Percentiles rank a stretch among this genome's conserved stretches.
phyloP scores from a whole-genome alignment of 768 basidiomycete species.

The Ramaria rubella region DNA sequence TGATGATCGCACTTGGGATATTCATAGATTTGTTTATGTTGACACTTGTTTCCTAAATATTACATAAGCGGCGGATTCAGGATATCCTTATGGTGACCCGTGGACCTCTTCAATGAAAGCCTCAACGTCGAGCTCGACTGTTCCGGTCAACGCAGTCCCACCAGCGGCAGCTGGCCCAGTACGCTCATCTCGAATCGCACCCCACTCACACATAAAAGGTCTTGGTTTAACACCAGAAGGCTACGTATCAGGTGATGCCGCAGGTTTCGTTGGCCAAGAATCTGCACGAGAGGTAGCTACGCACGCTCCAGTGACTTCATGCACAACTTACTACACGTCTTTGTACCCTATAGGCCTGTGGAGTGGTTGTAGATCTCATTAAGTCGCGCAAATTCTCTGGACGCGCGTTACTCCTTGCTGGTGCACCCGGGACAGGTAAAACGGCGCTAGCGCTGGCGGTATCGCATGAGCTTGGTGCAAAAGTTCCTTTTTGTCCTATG shows the following conservation, averaged over 20 bases:
- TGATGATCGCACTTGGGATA: no score
- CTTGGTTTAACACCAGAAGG: conserved; percentile 87
- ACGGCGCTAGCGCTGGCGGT: conserved; percentile 95
- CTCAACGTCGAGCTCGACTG: conserved; percentile 24
- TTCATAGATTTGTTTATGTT: no score
- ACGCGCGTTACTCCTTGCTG: conserved; percentile 84
- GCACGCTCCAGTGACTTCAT: background rate
- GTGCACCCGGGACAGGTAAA: conserved; percentile 96
- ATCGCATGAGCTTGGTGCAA: conserved; percentile 87
- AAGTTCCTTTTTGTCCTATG: conserved; percentile 98
- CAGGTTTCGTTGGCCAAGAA: conserved; percentile 88
- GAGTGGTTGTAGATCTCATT: conserved; percentile 82
- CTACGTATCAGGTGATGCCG: conserved; percentile 58
- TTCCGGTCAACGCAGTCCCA: conserved; percentile 62
- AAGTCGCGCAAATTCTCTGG: conserved; percentile 93
- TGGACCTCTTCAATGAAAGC: conserved; percentile 5
- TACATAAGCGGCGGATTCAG: no score
- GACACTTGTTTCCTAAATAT: no score
- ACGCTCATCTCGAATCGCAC: conserved; percentile 74
- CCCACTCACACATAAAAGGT: conserved; percentile 96
- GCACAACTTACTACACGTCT: background rate
- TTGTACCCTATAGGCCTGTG: conserved; percentile 61
- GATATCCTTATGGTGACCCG: background rate
- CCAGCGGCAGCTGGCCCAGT: conserved; percentile 55
- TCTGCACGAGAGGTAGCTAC: conserved; percentile 78